These are phyloP conservation scores for Herpetomonas tarakana DNA, from an alignment of 208 protist genomes.

Conservation along the genomic window DNA sequence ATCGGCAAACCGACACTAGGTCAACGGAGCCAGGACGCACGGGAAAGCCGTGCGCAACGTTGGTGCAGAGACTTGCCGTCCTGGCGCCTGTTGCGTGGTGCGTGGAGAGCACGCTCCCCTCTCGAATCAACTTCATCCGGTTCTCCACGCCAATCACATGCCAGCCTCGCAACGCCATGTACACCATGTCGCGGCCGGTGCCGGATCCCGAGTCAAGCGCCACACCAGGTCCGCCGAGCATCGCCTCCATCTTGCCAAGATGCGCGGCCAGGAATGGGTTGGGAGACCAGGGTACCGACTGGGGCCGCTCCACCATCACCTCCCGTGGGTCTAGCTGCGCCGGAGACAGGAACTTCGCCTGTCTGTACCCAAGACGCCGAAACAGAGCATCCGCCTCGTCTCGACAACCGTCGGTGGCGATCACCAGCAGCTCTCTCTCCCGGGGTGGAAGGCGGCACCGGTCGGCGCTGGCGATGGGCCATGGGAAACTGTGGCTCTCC, in stretches of 20 bases:
- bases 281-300: conserved; percentile 24
- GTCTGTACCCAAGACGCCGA: too few species aligned
- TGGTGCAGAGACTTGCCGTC: conserved; percentile 12
- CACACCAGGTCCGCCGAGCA: conserved; percentile 14
- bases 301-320: not conserved
- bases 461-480: not conserved
- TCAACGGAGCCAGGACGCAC: conserved; percentile 22
- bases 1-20: conserved; percentile 47
- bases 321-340: conserved; percentile 7
- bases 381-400: too few species aligned
- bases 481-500: not conserved
- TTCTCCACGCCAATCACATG: conserved; percentile 42
- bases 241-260: conserved; percentile 8
- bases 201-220: conserved; percentile 43
- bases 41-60: conserved; percentile 13
- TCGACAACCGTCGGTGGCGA: too few species aligned
- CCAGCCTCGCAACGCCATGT: conserved; percentile 42
- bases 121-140: conserved; percentile 16
- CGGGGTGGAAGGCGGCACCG: not conserved
- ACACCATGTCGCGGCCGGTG: conserved; percentile 40
- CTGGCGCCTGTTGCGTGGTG: not conserved
- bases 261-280: conserved; percentile 30
- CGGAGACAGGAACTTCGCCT: conserved; percentile 3
- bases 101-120: conserved; percentile 13
- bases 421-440: not conserved